phyloP scores from a whole-genome alignment of 139 green algal genomes.

The Micractinium conductrix region DNA sequence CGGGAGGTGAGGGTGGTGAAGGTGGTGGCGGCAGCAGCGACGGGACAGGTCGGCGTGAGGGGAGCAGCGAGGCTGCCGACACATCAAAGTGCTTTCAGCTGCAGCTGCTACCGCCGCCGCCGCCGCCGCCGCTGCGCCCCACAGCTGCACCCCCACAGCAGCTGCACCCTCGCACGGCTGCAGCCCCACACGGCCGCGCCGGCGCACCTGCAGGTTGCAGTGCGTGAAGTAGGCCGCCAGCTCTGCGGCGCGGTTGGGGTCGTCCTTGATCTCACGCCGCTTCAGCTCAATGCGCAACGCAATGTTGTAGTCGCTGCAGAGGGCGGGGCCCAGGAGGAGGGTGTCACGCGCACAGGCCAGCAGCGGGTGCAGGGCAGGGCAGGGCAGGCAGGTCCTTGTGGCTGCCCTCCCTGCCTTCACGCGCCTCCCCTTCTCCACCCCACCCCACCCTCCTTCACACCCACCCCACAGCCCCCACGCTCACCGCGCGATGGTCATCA shows the following conservation, averaged over 20 bases:
- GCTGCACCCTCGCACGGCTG: too few relatives aligned
- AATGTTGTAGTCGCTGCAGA: constrained; percentile 92
- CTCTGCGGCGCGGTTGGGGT: constrained; percentile 84
- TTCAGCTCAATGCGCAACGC: constrained; percentile 92
- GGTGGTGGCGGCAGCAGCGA: too few relatives aligned
- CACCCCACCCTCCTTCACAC: background rate
- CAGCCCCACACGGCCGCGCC: too few relatives aligned
- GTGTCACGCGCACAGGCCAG: background rate
- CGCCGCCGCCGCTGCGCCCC: too few relatives aligned
- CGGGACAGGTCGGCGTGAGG: too few relatives aligned
- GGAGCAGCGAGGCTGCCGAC: too few relatives aligned
- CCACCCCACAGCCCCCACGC: background rate
- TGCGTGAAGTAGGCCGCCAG: constrained; percentile 99
- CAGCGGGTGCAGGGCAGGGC: background rate
- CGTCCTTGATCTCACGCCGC: constrained; percentile 84
- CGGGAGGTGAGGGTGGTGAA: background rate
- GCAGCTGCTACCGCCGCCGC: too few relatives aligned
- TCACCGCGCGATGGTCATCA: constrained; percentile 84
- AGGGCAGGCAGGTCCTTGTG: background rate
- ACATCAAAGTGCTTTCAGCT: too few relatives aligned
- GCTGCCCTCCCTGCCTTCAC: background rate
- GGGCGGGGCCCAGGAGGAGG: too few relatives aligned
- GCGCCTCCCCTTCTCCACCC: background rate
- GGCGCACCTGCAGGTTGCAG: constrained; percentile 67
- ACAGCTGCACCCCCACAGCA: too few relatives aligned